Conservation (phyloP, 306 rosid genomes). For the Quercus parvula region DNA sequence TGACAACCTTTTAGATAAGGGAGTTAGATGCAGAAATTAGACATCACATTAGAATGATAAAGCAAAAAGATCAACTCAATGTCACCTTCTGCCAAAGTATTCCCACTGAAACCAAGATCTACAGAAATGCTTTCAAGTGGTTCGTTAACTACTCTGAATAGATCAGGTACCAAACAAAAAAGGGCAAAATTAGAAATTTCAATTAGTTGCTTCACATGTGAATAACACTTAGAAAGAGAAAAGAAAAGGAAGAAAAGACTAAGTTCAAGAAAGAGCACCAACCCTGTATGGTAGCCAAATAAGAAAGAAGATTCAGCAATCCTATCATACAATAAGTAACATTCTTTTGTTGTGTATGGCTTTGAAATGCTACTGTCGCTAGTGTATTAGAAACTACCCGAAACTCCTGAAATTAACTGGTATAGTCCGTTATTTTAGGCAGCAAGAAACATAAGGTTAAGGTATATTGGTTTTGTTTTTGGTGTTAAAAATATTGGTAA, state of each 20-base stretch:
- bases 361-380: too few relatives aligned
- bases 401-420: too few relatives aligned
- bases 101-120: constrained; percentile 92
- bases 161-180: constrained; percentile 17
- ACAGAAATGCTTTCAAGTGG: constrained; percentile 88
- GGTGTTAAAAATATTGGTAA: too few relatives aligned
- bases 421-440: too few relatives aligned
- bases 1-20: constrained; percentile 7
- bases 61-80: constrained; percentile 1
- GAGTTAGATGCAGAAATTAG: constrained; percentile 7
- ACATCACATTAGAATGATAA: constrained; percentile 13
- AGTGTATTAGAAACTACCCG: too few relatives aligned
- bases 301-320: constrained; percentile 46
- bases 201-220: constrained; percentile 5
- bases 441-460: too few relatives aligned
- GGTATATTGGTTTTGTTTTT: too few relatives aligned
- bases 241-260: background rate
- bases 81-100: constrained; percentile 87
- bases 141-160: constrained; percentile 86
- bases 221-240: constrained; percentile 9
- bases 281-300: constrained; percentile 95
- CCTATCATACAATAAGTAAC: too few relatives aligned
- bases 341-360: too few relatives aligned
- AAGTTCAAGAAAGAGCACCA: constrained; percentile 37
- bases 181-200: background rate